Evolutionary conservation across 192 early-diverging fungal genomes (phyloP).

Genomic region (Backusella luteola): DNA sequence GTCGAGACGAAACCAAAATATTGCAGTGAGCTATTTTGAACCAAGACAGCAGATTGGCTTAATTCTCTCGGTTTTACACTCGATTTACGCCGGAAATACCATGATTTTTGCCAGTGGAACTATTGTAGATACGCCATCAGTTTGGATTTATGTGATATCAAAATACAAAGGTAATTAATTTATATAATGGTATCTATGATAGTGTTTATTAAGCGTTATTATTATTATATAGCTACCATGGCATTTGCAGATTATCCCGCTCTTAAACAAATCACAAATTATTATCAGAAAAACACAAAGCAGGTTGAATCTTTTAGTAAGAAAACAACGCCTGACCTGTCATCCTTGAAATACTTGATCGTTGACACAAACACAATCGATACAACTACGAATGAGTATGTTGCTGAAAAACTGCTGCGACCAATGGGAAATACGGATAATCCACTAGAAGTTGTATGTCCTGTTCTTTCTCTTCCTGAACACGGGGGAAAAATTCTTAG

Average conservation of each 20-base stretch:
- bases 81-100: constrained; percentile 70
- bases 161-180: constrained; percentile 60
- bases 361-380: constrained; percentile 68
- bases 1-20: constrained; percentile 39
- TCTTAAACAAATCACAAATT: constrained; percentile 56
- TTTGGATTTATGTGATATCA: constrained; percentile 68
- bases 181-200: neutral
- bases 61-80: constrained; percentile 60
- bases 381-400: constrained; percentile 50
- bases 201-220: neutral
- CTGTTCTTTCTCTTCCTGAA: constrained; percentile 69
- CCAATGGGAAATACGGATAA: constrained; percentile 40
- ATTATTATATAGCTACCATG: constrained; percentile 48
- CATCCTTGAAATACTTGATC: constrained; percentile 58
- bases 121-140: constrained; percentile 61
- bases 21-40: constrained; percentile 69
- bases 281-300: constrained; percentile 52
- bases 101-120: constrained; percentile 63
- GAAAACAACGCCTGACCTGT: constrained; percentile 55
- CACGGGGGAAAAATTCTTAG: constrained; percentile 74
- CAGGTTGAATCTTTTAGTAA: constrained; percentile 53
- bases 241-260: constrained; percentile 71
- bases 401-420: constrained; percentile 42
- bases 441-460: constrained; percentile 55
- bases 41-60: constrained; percentile 83